Percentiles rank a stretch among this genome's conserved stretches.
Evolutionary conservation across 306 rosid genomes (phyloP).

Genomic region (Sechiopsis laciniata): DNA sequence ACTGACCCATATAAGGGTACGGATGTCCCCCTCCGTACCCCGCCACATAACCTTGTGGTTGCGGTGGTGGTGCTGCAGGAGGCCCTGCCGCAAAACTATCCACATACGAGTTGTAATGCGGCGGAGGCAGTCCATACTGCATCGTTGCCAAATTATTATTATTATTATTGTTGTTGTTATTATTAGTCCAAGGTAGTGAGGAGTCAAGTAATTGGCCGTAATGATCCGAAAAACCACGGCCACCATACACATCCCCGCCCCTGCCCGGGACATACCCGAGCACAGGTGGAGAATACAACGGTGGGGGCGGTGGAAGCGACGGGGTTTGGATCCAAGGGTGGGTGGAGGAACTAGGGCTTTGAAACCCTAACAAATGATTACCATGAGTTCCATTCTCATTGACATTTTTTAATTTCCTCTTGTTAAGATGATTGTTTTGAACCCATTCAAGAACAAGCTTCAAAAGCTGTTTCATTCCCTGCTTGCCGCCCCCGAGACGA

Average conservation of each 20-base stretch:
- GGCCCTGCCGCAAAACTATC: conserved; percentile 22
- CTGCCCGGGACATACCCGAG: conserved; percentile 40
- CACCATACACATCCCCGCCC: neutral
- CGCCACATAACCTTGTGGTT: conserved; percentile 26
- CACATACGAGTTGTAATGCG: conserved; percentile 48
- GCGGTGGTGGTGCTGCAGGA: neutral
- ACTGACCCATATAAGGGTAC: conserved; percentile 34
- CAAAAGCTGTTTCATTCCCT: conserved; percentile 82
- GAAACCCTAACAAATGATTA: conserved; percentile 16
- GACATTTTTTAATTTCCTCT: conserved; percentile 27
- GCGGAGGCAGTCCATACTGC: conserved; percentile 38
- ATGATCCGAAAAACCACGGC: conserved; percentile 25
- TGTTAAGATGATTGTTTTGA: conserved; percentile 76
- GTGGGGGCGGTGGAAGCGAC: conserved; percentile 20
- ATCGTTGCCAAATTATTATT: conserved; percentile 19
- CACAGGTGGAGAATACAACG: conserved; percentile 32
- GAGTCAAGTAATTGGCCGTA: conserved; percentile 46
- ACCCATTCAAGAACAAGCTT: conserved; percentile 95
- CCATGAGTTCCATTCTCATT: neutral
- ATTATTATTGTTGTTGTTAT: neutral
- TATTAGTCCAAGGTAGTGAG: conserved; percentile 45
- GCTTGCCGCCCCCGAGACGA: conserved; percentile 86
- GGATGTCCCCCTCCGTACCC: conserved; percentile 38
- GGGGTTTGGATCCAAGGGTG: conserved; percentile 22
- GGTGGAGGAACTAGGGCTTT: conserved; percentile 32